phyloP scores from a whole-genome alignment of 345 rosid species.

The Hibiscus syriacus region DNA sequence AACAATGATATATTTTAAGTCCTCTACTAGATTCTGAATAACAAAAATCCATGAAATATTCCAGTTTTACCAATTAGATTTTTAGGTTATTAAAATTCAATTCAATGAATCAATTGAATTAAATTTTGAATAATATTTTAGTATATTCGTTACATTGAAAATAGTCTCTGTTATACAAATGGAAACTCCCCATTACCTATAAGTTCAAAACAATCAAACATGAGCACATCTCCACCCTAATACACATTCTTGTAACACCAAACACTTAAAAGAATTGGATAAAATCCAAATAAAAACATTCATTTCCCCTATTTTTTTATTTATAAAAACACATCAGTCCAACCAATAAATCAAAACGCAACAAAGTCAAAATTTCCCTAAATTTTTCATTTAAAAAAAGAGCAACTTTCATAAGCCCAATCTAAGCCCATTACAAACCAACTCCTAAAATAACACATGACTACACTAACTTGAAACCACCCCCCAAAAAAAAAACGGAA shows the following conservation, averaged over 20 bases:
- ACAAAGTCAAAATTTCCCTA: background rate
- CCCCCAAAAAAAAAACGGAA: background rate
- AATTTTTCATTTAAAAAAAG: too few relatives aligned
- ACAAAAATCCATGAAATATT: too few relatives aligned
- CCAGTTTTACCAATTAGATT: too few relatives aligned
- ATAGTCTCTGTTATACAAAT: background rate
- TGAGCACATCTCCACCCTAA: background rate
- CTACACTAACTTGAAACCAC: background rate
- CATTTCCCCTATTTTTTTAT: background rate
- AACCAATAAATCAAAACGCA: background rate
- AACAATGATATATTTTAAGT: too few relatives aligned
- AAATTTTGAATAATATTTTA: background rate
- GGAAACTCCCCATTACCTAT: background rate
- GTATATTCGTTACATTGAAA: background rate
- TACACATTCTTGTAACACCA: background rate
- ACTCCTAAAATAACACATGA: background rate
- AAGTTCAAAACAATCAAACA: background rate
- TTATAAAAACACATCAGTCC: background rate
- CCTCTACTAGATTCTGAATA: too few relatives aligned
- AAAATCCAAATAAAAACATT: background rate
- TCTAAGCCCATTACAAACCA: background rate
- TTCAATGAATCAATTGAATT: too few relatives aligned
- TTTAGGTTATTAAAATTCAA: too few relatives aligned
- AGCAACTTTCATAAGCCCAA: background rate
- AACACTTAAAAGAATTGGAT: too few relatives aligned